Evolutionary conservation across 208 protist species (phyloP).

Genomic region (Leishmania arabica): DNA sequence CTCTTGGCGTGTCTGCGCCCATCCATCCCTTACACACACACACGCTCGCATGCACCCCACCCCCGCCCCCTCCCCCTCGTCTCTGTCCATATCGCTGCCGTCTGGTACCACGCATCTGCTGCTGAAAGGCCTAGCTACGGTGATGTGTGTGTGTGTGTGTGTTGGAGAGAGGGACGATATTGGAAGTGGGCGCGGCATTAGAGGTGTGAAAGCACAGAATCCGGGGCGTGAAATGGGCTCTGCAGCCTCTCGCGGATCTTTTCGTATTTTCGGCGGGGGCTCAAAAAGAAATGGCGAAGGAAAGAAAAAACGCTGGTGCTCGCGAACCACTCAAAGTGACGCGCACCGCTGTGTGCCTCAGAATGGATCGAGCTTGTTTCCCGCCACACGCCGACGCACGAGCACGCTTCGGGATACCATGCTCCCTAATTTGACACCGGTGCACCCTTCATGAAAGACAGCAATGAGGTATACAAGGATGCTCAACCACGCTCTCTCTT

Average conservation of each 20-base stretch:
- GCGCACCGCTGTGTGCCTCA: neutral
- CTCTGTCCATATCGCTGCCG: neutral
- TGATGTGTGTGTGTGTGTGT: neutral
- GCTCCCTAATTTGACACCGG: neutral
- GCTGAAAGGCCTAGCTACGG: neutral
- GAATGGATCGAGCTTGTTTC: neutral
- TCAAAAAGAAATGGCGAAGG: neutral
- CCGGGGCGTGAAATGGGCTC: neutral
- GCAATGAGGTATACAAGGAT: neutral
- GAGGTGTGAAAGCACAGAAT: neutral
- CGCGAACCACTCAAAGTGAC: neutral
- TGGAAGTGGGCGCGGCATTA: neutral
- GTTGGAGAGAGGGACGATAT: neutral
- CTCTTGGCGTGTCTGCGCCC: neutral
- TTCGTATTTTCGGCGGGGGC: neutral
- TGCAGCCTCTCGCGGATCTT: neutral
- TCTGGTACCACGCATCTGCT: neutral
- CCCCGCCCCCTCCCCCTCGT: neutral
- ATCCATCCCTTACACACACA: neutral
- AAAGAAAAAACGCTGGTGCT: neutral
- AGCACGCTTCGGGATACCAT: neutral
- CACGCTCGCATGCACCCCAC: neutral
- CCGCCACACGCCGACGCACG: neutral
- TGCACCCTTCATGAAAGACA: neutral
- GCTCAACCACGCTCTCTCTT: neutral